Conservation (phyloP, 2,329 filamentous ascomycete species). For the Taxawa tesnikishii region DNA sequence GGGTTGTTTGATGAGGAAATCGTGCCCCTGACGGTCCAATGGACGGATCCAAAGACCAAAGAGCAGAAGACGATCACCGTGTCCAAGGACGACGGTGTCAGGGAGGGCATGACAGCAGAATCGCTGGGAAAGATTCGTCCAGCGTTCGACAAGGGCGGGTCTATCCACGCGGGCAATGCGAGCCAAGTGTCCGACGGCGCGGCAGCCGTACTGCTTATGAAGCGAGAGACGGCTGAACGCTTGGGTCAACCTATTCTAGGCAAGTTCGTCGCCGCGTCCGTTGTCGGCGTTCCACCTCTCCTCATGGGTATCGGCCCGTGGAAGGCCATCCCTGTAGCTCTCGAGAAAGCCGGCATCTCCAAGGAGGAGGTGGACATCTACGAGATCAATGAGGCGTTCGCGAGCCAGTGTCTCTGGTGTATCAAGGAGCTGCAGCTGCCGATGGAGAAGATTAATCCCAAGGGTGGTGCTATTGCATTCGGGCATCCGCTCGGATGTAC, state of each 20-base stretch:
- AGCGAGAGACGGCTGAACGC: conserved; percentile 75
- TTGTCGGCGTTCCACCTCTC: conserved; percentile 82
- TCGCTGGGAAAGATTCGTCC: conserved; percentile 82
- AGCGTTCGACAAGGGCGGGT: conserved; percentile 82
- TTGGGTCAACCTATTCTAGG: conserved; percentile 83
- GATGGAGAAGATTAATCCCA: conserved; percentile 84
- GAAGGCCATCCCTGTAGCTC: conserved; percentile 87
- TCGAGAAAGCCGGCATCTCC: conserved; percentile 73
- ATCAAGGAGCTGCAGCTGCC: conserved; percentile 76
- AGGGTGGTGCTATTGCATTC: conserved; percentile 92
- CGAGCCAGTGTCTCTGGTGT: conserved; percentile 88
- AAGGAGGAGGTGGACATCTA: conserved; percentile 92
- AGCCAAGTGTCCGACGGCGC: conserved; percentile 93
- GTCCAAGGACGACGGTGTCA: conserved; percentile 73
- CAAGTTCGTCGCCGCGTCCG: conserved; percentile 76
- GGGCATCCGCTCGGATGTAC: conserved; percentile 89
- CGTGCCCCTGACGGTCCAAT: conserved; percentile 71
- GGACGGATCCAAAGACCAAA: conserved; percentile 79
- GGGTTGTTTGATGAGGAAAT: conserved; percentile 95
- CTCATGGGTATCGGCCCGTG: conserved; percentile 95
- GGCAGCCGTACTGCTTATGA: conserved; percentile 91
- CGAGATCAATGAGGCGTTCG: conserved; percentile 99
- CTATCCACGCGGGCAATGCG: conserved; percentile 93
- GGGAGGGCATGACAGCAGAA: conserved; percentile 74
- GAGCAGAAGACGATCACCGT: conserved; percentile 78